Evolutionary conservation across 2,329 filamentous ascomycete species (phyloP), one percentile per base, ranked within the genome.

Genomic region (Orbilia ellipsospora): DNA sequence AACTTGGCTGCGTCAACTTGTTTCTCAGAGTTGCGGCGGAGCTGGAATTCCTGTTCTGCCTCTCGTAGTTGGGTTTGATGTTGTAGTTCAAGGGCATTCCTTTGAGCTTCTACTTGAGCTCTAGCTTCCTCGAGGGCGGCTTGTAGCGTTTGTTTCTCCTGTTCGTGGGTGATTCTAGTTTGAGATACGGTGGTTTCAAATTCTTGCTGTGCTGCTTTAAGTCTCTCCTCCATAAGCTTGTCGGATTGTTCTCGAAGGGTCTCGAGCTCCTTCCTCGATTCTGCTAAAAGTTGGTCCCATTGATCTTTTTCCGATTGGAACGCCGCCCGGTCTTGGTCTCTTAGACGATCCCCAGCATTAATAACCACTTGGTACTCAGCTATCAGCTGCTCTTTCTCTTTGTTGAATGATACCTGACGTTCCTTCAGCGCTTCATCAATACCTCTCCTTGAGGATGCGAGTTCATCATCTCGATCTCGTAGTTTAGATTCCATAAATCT

Each of bases 321-420:
- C 28, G 31, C 12, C 16, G 63, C 28, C 10, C 45, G 45, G 23
- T 74, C 70, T 44, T 73, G 62, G n/a, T 73, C 69, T 45, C 69
- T 52, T 5, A 73, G 62, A 12, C 62, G 51, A 13, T 73, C 57
- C 16, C 69, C 57, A 18, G 69, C 69, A 12, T 66, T 67, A 55
- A 73, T 73, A 26, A 67, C 69, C 7, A 67, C 69, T 48, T 73
- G 61, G 51, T 73, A 67, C 16, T 73, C 69, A 48, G 69, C 69
- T 18, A 66, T 73, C 20, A 73, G 51, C 16, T 55, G 26, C 26
- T 74, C 70, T 26, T 68, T 74, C 42, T 74, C 70, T 26, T 74
- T 74, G n/a, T 74, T 57, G 13, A 60, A 67, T 2, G 20, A 15
- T 8, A 16, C 20, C 31, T 45, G 63, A 2, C 57, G 70, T 64